Evolutionary conservation across 1,284 basidiomycete species (phyloP).

Genomic region (Microbotryum silenes-acaulis): DNA sequence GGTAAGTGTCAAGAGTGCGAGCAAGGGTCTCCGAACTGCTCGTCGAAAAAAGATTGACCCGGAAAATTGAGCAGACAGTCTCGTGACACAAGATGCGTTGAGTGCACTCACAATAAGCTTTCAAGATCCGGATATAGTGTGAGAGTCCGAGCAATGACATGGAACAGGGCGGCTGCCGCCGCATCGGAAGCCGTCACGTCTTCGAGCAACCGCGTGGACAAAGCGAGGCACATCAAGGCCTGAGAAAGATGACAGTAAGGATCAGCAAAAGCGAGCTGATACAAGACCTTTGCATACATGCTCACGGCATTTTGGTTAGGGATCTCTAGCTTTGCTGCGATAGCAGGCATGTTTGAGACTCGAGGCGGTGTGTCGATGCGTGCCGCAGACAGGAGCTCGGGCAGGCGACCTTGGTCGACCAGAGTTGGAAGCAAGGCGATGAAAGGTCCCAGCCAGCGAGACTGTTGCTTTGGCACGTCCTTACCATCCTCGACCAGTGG

Average conservation of each 20-base stretch:
- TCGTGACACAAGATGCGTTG: no score
- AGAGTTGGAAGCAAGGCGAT: constrained; percentile 66
- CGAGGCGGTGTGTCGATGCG: not conserved
- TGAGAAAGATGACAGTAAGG: not conserved
- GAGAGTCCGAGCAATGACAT: no score
- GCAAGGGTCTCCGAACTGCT: not conserved
- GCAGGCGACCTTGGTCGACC: constrained; percentile 36
- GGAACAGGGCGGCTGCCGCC: no score
- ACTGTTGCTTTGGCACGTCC: constrained; percentile 51
- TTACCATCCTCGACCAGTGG: not conserved
- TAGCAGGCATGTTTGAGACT: not conserved
- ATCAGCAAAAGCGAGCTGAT: not conserved
- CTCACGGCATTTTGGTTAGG: not conserved
- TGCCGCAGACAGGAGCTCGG: constrained; percentile 8
- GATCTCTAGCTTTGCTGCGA: not conserved
- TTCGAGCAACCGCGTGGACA: not conserved
- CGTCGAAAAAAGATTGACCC: not conserved
- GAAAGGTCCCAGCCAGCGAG: constrained; percentile 58
- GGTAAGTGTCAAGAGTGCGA: constrained; percentile 3
- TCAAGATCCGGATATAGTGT: no score
- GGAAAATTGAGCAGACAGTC: not conserved
- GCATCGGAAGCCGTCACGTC: no score
- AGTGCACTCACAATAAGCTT: no score
- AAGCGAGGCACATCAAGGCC: constrained; percentile 1
- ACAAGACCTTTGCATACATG: not conserved